phyloP scores from a whole-genome alignment of 83 land plant species.

The Thuja plicata region DNA sequence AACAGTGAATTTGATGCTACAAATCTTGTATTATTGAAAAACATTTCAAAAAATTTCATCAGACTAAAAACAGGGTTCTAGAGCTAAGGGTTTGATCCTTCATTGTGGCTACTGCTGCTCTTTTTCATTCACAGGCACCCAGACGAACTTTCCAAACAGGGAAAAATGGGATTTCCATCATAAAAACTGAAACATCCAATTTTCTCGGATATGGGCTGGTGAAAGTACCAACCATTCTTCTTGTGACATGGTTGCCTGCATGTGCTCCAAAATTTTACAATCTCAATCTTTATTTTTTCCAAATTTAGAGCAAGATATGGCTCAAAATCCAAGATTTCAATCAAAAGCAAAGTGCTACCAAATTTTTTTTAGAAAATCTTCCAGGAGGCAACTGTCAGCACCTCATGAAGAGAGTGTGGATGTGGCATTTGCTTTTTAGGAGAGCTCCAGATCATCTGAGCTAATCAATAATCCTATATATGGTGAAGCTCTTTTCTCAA shows the following conservation, averaged over 20 bases:
- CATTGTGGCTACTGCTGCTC: not conserved
- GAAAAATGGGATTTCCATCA: not conserved
- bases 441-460: not conserved
- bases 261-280: not conserved
- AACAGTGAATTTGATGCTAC: not conserved
- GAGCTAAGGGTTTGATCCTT: not conserved
- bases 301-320: not conserved
- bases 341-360: not conserved
- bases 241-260: not conserved
- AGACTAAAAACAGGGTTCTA: not conserved
- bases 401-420: not conserved
- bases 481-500: not conserved
- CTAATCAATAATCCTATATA: not conserved
- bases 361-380: not conserved
- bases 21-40: not conserved
- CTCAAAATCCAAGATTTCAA: not conserved
- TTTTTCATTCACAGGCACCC: not conserved
- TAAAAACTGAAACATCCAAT: not conserved
- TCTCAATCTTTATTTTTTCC: not conserved
- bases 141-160: not conserved
- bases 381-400: not conserved
- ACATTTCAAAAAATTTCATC: not conserved
- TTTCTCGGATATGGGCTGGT: not conserved
- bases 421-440: not conserved
- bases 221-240: not conserved